Percentiles rank a stretch among this genome's conserved stretches.
Conservation (phyloP, 2,329 filamentous ascomycete genomes). For the Epichloe brachyelytri region DNA sequence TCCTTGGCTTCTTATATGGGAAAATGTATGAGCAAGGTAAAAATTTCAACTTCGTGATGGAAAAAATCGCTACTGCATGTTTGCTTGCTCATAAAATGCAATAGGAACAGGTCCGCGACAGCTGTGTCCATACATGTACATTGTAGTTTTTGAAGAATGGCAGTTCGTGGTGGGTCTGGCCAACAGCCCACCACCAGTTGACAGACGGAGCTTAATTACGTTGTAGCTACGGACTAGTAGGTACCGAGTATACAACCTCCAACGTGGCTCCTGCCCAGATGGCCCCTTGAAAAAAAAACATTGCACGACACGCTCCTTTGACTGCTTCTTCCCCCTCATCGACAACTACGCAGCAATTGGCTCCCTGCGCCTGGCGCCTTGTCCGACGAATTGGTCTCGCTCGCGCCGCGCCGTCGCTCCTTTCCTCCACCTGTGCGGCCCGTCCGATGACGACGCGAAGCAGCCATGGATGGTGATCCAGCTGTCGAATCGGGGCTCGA, state of each 20-base stretch:
- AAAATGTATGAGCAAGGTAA: too few relatives aligned
- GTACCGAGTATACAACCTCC: background rate
- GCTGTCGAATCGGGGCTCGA: constrained; percentile 62
- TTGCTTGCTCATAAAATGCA: too few relatives aligned
- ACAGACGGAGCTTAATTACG: too few relatives aligned
- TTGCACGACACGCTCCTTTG: background rate
- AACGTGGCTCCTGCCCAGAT: background rate
- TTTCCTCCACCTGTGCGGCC: background rate
- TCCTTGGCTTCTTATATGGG: too few relatives aligned
- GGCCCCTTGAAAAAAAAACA: background rate
- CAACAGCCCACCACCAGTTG: too few relatives aligned
- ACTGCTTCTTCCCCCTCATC: background rate
- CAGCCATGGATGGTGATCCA: constrained; percentile 59
- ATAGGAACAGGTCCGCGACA: too few relatives aligned
- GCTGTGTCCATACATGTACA: too few relatives aligned
- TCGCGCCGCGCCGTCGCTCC: background rate
- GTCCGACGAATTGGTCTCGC: background rate
- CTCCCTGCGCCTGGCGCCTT: background rate
- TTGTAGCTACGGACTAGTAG: too few relatives aligned
- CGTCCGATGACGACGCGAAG: constrained; percentile 5
- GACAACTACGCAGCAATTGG: background rate
- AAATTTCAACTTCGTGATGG: too few relatives aligned
- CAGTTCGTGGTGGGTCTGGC: too few relatives aligned
- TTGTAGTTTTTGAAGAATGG: too few relatives aligned
- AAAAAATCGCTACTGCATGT: too few relatives aligned